A percentile compares a stretch with the other conserved stretches of the same genome.
These are phyloP conservation scores for Sicyos baderoa DNA, from an alignment of 306 rosid species.

Conservation along the genomic window DNA sequence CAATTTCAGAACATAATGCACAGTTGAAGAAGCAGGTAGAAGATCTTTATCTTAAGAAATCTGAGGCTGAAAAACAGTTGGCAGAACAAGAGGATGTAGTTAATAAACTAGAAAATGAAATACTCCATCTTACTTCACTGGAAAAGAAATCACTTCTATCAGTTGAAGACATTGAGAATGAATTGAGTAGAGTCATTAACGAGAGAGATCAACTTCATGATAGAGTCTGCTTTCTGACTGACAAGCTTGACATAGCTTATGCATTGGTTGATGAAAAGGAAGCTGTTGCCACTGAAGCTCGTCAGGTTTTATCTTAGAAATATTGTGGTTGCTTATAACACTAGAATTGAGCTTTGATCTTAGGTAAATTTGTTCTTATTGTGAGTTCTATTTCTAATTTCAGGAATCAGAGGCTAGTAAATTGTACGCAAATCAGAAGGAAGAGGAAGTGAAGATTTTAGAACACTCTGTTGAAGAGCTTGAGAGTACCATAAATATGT, in stretches of 20 bases:
- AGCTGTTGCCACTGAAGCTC: conserved; percentile 72
- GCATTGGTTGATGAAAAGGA: conserved; percentile 84
- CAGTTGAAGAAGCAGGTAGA: conserved; percentile 57
- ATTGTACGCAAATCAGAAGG: conserved; percentile 76
- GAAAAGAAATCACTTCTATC: conserved; percentile 45
- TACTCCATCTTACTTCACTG: conserved; percentile 53
- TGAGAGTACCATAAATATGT: conserved; percentile 79
- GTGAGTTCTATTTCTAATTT: conserved; percentile 17
- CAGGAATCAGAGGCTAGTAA: conserved; percentile 83
- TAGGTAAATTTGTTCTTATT: not conserved
- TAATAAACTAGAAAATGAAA: conserved; percentile 68
- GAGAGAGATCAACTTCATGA: conserved; percentile 73
- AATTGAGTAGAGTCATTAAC: conserved; percentile 41
- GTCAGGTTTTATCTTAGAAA: conserved; percentile 47
- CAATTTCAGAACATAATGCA: conserved; percentile 45
- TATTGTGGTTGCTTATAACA: conserved; percentile 21
- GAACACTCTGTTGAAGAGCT: conserved; percentile 93
- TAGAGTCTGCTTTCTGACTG: conserved; percentile 50
- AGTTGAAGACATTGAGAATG: conserved; percentile 51
- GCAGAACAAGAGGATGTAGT: conserved; percentile 70
- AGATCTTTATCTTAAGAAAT: conserved; percentile 45
- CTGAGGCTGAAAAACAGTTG: conserved; percentile 55
- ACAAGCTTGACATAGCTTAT: conserved; percentile 67
- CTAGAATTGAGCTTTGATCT: conserved; percentile 3
- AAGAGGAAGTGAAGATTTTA: conserved; percentile 87